Evolutionary conservation across 371 early-diverging fungal genomes (phyloP).

Genomic region (Circinella minor): DNA sequence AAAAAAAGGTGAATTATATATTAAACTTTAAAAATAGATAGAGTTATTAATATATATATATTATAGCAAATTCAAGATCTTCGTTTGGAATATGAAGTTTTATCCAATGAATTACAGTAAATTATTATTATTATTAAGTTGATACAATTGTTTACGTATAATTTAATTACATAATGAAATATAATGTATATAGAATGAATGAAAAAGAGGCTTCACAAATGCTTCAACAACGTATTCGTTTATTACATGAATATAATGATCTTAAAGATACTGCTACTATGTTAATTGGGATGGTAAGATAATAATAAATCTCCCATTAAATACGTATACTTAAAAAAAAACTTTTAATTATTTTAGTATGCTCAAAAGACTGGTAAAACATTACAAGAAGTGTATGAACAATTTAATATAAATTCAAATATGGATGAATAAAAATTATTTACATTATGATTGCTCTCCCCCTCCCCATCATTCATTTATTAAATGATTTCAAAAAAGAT

Average conservation of each 20-base stretch:
- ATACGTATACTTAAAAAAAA: background rate
- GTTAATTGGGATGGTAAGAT: constrained; percentile 19
- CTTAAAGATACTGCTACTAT: constrained; percentile 19
- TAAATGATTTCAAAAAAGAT: too few species aligned
- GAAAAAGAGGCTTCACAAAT: constrained; percentile 12
- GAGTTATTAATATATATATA: too few species aligned
- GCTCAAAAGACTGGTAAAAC: constrained; percentile 14
- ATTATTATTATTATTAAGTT: background rate
- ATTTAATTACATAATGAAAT: background rate
- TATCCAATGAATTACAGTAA: constrained; percentile 9
- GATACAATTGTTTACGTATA: background rate
- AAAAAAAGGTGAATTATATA: too few species aligned
- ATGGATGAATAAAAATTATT: background rate
- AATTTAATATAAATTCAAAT: constrained; percentile 2
- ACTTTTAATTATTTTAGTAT: too few species aligned
- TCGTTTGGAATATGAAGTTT: background rate
- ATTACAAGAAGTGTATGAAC: constrained; percentile 4
- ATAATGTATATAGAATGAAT: constrained; percentile 14
- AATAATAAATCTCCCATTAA: background rate
- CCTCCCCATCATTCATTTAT: too few species aligned
- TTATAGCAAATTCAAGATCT: background rate
- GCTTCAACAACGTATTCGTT: constrained; percentile 11
- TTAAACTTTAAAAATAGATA: too few species aligned
- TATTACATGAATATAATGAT: constrained; percentile 31
- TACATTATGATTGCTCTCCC: too few species aligned